Evolutionary conservation across 148 eudicot genomes (phyloP), one percentile per base, ranked within the genome.

Genomic region (Chenopodium album): DNA sequence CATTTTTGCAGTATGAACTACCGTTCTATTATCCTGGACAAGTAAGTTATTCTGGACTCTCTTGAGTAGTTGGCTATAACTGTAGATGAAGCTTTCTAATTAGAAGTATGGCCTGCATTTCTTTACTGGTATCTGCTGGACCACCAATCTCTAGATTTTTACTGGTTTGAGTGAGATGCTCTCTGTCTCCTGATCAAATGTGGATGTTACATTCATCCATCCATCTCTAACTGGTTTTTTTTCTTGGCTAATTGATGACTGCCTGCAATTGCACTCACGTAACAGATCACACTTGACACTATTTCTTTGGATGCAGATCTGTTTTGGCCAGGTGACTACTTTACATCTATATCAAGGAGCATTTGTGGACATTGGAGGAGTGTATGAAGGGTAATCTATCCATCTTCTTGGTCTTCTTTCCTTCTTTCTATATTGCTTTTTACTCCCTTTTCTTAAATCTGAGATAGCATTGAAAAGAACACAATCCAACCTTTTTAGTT

Each of bases 11-110:
- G 99, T 97, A 92, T 85, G 99, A 97, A 82, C 93, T 97, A 76
- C 99, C 99, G 74, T 97, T 94, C 83, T 97, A 94, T 80, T 97
- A 97, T 84, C 99, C 99, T 11, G 99, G 98, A 79, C 98, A 97
- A 88, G 99, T 94, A 92, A 91, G 93, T 85, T 81, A 20, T 68
- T 82, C 41, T 41, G 32, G 9, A 52, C 67, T 31, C 71, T 73
- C 19, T 13, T 63, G 23, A 34, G 37, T 34, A 34, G 37, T 34
- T 34, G 3, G 22, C 50, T 54, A 16, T 66, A 74, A 28, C 14
- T 29, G 9, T 81, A 16, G 22, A 44, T 54, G 31, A 71, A 63
- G 28, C 66, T 76, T 48, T 3, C 32, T 19, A 60, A 62, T 69
- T 52, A 67, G 23, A 47, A 73, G 32, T 73, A 73, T 23, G 9